phyloP scores from a whole-genome alignment of 1,284 basidiomycete species.

The Malassezia vespertilionis region DNA sequence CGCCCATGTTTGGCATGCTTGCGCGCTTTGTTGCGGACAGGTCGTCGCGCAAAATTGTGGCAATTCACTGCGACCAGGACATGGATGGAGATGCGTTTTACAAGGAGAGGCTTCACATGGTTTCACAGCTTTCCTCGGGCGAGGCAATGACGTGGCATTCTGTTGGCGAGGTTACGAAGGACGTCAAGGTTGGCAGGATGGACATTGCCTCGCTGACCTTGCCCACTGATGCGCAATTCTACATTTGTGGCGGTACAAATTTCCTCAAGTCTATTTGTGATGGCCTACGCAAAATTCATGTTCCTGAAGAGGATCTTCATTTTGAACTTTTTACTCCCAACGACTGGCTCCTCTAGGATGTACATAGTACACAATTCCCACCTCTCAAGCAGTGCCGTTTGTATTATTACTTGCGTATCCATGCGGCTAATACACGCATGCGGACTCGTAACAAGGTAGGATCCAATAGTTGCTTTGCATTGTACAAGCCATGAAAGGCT shows the following conservation, averaged over 20 bases:
- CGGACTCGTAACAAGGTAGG: no score
- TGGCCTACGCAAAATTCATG: neutral
- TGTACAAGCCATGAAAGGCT: no score
- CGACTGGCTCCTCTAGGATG: slow-evolving; percentile 9
- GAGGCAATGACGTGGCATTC: neutral
- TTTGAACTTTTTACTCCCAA: slow-evolving; percentile 13
- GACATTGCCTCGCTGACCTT: neutral
- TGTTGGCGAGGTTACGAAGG: neutral
- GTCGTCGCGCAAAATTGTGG: slow-evolving; percentile 1
- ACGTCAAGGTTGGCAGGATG: neutral
- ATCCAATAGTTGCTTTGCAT: no score
- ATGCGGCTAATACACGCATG: no score
- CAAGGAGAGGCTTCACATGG: neutral
- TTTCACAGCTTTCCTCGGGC: neutral
- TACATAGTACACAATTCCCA: neutral
- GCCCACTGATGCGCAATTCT: slow-evolving; percentile 1
- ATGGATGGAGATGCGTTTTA: neutral
- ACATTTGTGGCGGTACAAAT: slow-evolving; percentile 5
- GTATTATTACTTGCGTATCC: no score
- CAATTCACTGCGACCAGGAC: neutral
- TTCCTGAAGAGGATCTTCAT: neutral
- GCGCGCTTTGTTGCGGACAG: neutral
- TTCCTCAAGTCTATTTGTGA: slow-evolving; percentile 7
- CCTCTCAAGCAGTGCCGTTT: no score
- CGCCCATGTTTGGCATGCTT: slow-evolving; percentile 13